Evolutionary conservation across 2,329 filamentous ascomycete genomes (phyloP).

Genomic region (Rhytidhysteron rufulum): DNA sequence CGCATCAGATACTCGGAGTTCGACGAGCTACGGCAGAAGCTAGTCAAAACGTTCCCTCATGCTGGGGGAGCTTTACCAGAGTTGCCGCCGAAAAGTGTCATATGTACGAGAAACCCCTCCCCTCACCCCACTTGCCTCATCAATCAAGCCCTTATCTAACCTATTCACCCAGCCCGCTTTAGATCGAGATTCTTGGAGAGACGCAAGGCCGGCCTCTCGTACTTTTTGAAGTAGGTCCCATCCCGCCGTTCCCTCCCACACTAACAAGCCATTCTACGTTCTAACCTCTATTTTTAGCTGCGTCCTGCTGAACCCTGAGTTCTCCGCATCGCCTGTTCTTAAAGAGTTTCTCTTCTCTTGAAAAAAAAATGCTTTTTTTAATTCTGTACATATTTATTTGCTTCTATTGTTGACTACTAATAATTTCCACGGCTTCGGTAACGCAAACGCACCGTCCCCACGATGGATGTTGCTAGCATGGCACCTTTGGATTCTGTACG

Average conservation of each 20-base stretch:
- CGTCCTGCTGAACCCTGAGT: constrained; percentile 87
- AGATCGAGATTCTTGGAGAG: constrained; percentile 80
- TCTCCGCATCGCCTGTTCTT: constrained; percentile 82
- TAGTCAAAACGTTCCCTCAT: constrained; percentile 77
- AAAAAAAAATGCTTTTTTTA: constrained; percentile 1
- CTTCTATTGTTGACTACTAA: too few species aligned
- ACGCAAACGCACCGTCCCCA: too few species aligned
- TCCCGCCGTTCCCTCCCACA: constrained; percentile 5
- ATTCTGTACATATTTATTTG: constrained; percentile 5
- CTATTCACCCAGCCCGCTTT: constrained; percentile 55
- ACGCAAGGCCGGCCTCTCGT: constrained; percentile 75
- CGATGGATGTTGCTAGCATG: too few species aligned
- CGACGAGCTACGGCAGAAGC: constrained; percentile 69
- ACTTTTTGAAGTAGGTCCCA: constrained; percentile 82
- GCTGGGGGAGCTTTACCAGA: constrained; percentile 83
- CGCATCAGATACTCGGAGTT: constrained; percentile 82
- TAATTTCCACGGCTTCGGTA: too few species aligned
- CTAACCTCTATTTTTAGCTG: constrained; percentile 59
- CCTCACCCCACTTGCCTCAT: constrained; percentile 18
- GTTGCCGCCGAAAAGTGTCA: constrained; percentile 84
- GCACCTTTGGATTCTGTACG: too few species aligned
- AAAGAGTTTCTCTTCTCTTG: constrained; percentile 80
- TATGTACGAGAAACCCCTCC: constrained; percentile 56
- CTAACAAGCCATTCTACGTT: constrained; percentile 24
- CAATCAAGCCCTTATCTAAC: constrained; percentile 13